These are phyloP conservation scores for Saccharomyces kudriavzevii DNA, from an alignment of 805 yeast species.

Conservation along the genomic window DNA sequence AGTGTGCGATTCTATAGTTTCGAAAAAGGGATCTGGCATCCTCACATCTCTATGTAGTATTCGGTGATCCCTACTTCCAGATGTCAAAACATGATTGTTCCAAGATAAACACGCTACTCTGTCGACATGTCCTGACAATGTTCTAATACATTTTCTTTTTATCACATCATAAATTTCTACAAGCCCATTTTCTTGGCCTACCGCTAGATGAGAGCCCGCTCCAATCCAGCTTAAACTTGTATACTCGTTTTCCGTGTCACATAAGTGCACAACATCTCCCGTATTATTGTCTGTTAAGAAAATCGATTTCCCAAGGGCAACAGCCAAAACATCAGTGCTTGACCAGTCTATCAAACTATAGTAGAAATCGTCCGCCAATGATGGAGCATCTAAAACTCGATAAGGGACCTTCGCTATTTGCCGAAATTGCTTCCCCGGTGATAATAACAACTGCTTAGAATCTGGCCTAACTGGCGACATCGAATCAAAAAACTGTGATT, in stretches of 20 bases:
- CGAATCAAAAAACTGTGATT: slow-evolving; percentile 57
- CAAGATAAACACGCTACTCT: slow-evolving; percentile 86
- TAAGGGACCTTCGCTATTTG: slow-evolving; percentile 80
- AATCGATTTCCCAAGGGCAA: slow-evolving; percentile 80
- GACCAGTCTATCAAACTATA: slow-evolving; percentile 95
- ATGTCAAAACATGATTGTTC: slow-evolving; percentile 82
- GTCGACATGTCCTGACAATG: slow-evolving; percentile 84
- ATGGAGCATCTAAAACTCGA: slow-evolving; percentile 93
- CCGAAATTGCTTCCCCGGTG: slow-evolving; percentile 75
- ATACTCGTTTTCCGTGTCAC: slow-evolving; percentile 68
- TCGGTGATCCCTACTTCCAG: slow-evolving; percentile 80
- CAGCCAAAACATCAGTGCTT: slow-evolving; percentile 76
- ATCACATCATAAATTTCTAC: slow-evolving; percentile 95
- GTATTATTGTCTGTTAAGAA: slow-evolving; percentile 86
- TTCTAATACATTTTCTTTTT: slow-evolving; percentile 70
- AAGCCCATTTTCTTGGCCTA: slow-evolving; percentile 78
- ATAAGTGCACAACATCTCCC: slow-evolving; percentile 73
- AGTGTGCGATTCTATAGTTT: slow-evolving; percentile 62
- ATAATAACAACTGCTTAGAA: slow-evolving; percentile 65
- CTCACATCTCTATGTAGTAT: slow-evolving; percentile 90
- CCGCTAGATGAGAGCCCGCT: slow-evolving; percentile 87
- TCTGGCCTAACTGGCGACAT: slow-evolving; percentile 85
- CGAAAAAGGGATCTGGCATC: slow-evolving; percentile 70
- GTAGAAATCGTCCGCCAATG: slow-evolving; percentile 87
- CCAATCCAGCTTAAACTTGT: slow-evolving; percentile 91